phyloP scores from a whole-genome alignment of 345 rosid species.

The Euphorbia pulcherrima region DNA sequence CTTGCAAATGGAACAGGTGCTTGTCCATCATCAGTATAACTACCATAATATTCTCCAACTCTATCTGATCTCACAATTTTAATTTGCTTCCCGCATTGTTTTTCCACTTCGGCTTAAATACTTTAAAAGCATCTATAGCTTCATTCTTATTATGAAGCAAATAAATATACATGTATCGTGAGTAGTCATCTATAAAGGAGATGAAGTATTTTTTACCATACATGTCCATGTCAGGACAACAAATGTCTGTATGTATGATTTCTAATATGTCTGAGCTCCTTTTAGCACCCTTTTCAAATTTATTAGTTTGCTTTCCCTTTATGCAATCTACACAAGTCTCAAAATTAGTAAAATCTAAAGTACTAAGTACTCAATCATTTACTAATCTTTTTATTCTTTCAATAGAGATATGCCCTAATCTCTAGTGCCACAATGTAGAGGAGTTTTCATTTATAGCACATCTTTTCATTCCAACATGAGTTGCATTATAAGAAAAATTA shows the following conservation, averaged over 20 bases:
- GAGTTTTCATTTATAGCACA: not conserved
- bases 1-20: not conserved
- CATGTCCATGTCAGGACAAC: too few species aligned
- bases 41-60: too few species aligned
- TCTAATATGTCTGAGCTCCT: not conserved
- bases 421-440: not conserved
- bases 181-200: too few species aligned
- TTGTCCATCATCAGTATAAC: not conserved
- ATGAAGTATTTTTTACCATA: not conserved
- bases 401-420: not conserved
- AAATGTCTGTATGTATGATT: not conserved
- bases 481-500: not conserved
- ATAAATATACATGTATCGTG: slow-evolving; percentile 2
- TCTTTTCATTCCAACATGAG: not conserved
- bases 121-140: slow-evolving; percentile 13
- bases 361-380: not conserved
- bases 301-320: not conserved
- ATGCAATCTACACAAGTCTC: not conserved
- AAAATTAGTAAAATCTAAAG: not conserved
- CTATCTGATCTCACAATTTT: too few species aligned
- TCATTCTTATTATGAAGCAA: slow-evolving; percentile 9
- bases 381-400: not conserved
- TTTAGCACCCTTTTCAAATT: not conserved
- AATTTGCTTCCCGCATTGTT: too few species aligned
- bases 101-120: too few species aligned